Conservation (phyloP, 2,329 filamentous ascomycete species). For the Parastagonospora nodorum region DNA sequence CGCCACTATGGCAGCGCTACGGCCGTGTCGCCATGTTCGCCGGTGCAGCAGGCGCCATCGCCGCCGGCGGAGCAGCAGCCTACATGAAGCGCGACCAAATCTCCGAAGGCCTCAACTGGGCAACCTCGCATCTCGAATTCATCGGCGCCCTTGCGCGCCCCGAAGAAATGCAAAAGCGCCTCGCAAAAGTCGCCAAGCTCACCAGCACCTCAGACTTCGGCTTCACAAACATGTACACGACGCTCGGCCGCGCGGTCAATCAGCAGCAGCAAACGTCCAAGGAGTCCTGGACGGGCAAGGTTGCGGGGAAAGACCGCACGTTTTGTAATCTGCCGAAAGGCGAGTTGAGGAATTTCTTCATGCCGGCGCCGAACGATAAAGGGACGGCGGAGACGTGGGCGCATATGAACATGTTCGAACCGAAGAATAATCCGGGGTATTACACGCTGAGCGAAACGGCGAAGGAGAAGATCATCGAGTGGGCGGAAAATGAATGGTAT, state of each 20-base stretch:
- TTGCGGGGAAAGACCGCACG: slow-evolving; percentile 74
- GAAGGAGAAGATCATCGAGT: slow-evolving; percentile 66
- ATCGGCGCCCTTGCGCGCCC: slow-evolving; percentile 86
- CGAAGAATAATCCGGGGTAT: slow-evolving; percentile 74
- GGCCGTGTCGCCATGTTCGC: slow-evolving; percentile 85
- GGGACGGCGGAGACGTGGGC: slow-evolving; percentile 79
- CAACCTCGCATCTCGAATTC: slow-evolving; percentile 88
- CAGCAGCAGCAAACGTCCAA: slow-evolving; percentile 46
- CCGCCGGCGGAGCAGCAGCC: slow-evolving; percentile 81
- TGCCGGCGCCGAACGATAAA: slow-evolving; percentile 71
- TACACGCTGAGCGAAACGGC: slow-evolving; percentile 69
- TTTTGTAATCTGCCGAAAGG: slow-evolving; percentile 73
- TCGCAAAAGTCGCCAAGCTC: slow-evolving; percentile 70
- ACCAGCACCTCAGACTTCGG: slow-evolving; percentile 70
- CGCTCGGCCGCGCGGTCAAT: slow-evolving; percentile 71
- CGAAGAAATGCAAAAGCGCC: slow-evolving; percentile 77
- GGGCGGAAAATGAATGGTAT: slow-evolving; percentile 71
- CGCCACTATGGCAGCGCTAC: slow-evolving; percentile 73
- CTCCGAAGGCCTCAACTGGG: slow-evolving; percentile 77
- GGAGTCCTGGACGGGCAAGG: slow-evolving; percentile 55
- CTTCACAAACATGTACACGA: slow-evolving; percentile 86
- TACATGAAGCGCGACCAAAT: slow-evolving; percentile 86
- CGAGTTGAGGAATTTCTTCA: slow-evolving; percentile 37
- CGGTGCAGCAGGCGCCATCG: slow-evolving; percentile 78
- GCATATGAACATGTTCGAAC: slow-evolving; percentile 81